phyloP scores from a whole-genome alignment of 345 rosid genomes.

The Populus ilicifolia region DNA sequence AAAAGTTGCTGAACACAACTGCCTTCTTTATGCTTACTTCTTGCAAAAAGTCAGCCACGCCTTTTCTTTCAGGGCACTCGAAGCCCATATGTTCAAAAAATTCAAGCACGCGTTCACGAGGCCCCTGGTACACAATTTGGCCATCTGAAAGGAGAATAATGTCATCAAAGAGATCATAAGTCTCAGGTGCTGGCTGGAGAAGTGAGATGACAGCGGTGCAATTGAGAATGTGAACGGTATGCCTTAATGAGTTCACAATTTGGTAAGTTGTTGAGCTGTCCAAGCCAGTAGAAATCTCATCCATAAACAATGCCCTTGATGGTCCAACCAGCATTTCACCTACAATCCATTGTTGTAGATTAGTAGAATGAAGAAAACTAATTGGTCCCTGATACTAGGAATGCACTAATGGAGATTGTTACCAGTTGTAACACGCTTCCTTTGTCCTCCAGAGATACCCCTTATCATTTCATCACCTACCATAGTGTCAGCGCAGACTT shows the following conservation, averaged over 20 bases:
- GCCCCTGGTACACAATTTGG: slow-evolving; percentile 66
- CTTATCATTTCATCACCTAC: slow-evolving; percentile 70
- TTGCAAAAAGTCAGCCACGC: slow-evolving; percentile 72
- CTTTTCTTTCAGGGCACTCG: slow-evolving; percentile 73
- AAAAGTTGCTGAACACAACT: background rate
- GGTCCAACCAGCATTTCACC: slow-evolving; percentile 81
- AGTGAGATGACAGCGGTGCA: slow-evolving; percentile 67
- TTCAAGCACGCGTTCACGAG: slow-evolving; percentile 47
- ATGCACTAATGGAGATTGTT: background rate
- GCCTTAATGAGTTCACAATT: slow-evolving; percentile 68
- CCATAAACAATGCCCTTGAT: slow-evolving; percentile 64
- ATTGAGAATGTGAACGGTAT: slow-evolving; percentile 56
- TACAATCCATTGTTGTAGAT: slow-evolving; percentile 8
- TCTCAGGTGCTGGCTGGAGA: slow-evolving; percentile 83
- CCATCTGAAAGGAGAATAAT: slow-evolving; percentile 65
- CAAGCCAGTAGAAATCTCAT: slow-evolving; percentile 73
- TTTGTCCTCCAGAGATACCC: slow-evolving; percentile 85
- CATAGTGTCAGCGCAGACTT: slow-evolving; percentile 63
- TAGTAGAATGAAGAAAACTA: background rate
- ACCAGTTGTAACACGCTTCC: slow-evolving; percentile 84
- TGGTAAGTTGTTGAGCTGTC: slow-evolving; percentile 80
- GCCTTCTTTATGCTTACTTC: slow-evolving; percentile 42
- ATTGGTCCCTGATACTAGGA: background rate
- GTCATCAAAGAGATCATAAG: slow-evolving; percentile 64
- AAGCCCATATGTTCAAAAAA: slow-evolving; percentile 68